Base-by-base conservation (phyloP, 2,329 filamentous ascomycete species). In the Aquanectria penicillioides region DNA sequence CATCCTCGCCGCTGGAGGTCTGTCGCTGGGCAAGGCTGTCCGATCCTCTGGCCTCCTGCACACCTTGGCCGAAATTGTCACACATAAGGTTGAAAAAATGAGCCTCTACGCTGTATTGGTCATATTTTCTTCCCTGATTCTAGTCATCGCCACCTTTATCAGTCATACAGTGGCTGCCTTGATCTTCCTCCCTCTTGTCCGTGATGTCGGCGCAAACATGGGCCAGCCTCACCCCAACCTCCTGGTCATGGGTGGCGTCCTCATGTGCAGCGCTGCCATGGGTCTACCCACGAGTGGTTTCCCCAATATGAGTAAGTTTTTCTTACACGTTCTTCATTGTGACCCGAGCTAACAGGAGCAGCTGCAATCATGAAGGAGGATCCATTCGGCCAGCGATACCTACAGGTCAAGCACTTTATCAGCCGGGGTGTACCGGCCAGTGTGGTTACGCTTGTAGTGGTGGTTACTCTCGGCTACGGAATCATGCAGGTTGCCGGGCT, bases 341-440 rank as follows among this genome's bases (percentile, higher is more conserved):
- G 28, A 26, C 40, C 9, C 11, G 23, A 52, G 44, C 71, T 75
- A 59, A 73, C 60, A 38, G 43, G 8, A 37, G 13, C 47, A 96
- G 93, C 95, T 71, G 95, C 95, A 4, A 98, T 99, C 71, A 98
- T 99, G 95, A 98, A 98, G 83, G 95, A 99, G 78, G 94, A 99
- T 70, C 86, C 92, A 0, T 96, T 94, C 0, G 95, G 95, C 8
- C 92, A 97, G 73, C 85, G 95, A 54, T 99, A 99, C 73, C 84
- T 99, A 51, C 84, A 90, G 59, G 96, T 99, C 49, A 91, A 91
- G 73, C 95, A 99, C 75, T 99, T 99, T 77, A 89, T 99, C 71
- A 96, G 91, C 48, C 83, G 94, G n/a, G 95, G 95, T 71, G 87
- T 99, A 31, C 94, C 95, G 1, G 89, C 91, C 72, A 96, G 91